Base-by-base conservation (phyloP, 2,329 filamentous ascomycete species). In the Fusarium xylarioides region DNA sequence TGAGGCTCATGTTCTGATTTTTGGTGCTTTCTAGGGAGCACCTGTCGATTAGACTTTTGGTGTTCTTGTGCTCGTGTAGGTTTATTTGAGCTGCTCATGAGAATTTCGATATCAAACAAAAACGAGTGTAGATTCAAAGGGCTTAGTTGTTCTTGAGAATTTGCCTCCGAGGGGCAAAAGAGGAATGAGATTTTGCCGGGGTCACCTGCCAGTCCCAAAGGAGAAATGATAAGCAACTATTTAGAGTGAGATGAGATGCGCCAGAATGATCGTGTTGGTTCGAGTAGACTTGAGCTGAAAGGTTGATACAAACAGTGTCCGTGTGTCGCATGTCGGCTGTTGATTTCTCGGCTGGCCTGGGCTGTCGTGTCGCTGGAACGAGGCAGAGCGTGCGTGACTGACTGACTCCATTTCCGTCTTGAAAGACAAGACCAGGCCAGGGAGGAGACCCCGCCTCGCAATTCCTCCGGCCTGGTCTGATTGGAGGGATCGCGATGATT, bases 51-150 rank as follows among this genome's bases (percentile, higher is more conserved):
- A 14, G 11, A 37, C 47, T 64, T 56, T 28, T 69, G 57, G 15
- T 69, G 66, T n/a, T 57, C 21, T 19, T 64, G 46, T 52, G 66
- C 66, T 46, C 66, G 66, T 2, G 65, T 57, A 3, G 40, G 50
- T 1, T 64, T 57, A 8, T 69, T 57, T 69, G 43, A 32, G 12
- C 63, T 16, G 57, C 15, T 42, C 66, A 68, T 68, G 43, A 43
- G 65, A 43, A 34, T 23, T 19, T 35, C 2, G 23, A 18, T 16
- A 8, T 21, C 30, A 43, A 47, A 30, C 14, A 30, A 16, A 61
- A 54, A 34, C 8, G 55, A 49, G 30, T 37, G 35, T 40, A 34
- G n/a, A 35, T 35, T 35, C 18, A 7, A 21, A 21, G n/a, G 6
- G 34, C 7, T 32, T 52, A 21, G 23, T 21, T 58, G 26, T 32